Base-by-base conservation (phyloP, 169 alveolate species). In the Plasmodium cynomolgi region DNA sequence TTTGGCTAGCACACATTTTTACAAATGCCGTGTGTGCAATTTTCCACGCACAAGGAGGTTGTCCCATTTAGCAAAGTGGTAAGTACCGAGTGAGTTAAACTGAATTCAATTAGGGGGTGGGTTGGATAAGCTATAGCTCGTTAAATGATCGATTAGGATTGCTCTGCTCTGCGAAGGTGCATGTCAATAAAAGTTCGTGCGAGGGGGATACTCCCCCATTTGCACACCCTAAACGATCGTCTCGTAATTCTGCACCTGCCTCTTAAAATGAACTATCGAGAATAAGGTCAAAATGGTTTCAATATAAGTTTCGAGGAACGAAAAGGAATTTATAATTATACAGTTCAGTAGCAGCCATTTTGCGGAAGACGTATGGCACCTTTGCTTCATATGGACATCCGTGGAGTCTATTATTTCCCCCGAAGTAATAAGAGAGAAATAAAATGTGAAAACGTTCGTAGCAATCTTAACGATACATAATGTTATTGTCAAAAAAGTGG, bases 241-340 rank as follows among this genome's bases (percentile, higher is more conserved):
- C 68, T 86, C 91, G 74, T 90, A 90, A 29, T 50, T 39, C 73
- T 90, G 94, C 31, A 90, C 91, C 73, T 90, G 94, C 15, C 39
- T 17, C 29, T 90, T 90, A 81, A 90, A 90, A 17, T 80, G 84
- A 23, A 90, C 23, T 80, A 90, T 90, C 37, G 94, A 68, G 74
- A 90, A 80, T 17, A 90, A 71, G 6, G 94, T 80, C 62, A 81
- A 80, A 71, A 71, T 41, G 26, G 91, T 41, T 74, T 79, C 94
- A n/a, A 79, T 34, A 41, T 54, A 90, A 62, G 94, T 90, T 81
- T 81, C 94, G 7, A 80, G 77, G 34, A 90, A 54, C 41, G 94
- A 29, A 74, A 90, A 81, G 73, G 77, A 62, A 33, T 62, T 81
- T 41, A 90, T 71, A 4, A 90, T 81, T 17, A 37, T 41, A 47